phyloP scores from a whole-genome alignment of 345 rosid species.

The Corymbia maculata region DNA sequence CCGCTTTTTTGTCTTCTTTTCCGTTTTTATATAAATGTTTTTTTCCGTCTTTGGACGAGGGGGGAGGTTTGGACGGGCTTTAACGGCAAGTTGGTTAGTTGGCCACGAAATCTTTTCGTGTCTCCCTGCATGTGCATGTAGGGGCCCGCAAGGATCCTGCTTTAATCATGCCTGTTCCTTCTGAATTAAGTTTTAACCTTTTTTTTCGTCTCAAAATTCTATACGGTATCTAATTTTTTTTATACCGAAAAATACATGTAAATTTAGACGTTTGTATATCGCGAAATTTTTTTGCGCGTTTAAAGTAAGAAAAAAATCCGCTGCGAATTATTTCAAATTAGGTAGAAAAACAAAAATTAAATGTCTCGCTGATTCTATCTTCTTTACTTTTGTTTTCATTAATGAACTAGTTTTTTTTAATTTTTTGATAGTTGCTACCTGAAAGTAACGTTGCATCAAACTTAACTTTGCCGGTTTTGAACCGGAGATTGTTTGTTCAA shows the following conservation, averaged over 20 bases:
- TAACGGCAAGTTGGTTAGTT: neutral
- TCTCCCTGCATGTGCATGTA: neutral
- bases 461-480: neutral
- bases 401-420: neutral
- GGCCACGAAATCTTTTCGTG: neutral
- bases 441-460: neutral
- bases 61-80: neutral
- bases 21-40: no score
- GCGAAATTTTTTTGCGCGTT: no score
- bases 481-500: neutral
- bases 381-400: no score
- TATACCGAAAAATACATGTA: neutral
- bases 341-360: neutral
- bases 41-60: neutral
- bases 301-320: no score
- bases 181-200: neutral
- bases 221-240: neutral
- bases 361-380: no score
- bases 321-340: neutral
- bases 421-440: neutral
- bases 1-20: accelerated
- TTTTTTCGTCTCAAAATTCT: neutral
- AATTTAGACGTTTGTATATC: neutral
- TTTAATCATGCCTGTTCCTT: neutral
- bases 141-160: neutral